These are phyloP conservation scores for Wickerhamomyces sp. DNA, from an alignment of 1,139 yeast genomes.

Conservation along the genomic window DNA sequence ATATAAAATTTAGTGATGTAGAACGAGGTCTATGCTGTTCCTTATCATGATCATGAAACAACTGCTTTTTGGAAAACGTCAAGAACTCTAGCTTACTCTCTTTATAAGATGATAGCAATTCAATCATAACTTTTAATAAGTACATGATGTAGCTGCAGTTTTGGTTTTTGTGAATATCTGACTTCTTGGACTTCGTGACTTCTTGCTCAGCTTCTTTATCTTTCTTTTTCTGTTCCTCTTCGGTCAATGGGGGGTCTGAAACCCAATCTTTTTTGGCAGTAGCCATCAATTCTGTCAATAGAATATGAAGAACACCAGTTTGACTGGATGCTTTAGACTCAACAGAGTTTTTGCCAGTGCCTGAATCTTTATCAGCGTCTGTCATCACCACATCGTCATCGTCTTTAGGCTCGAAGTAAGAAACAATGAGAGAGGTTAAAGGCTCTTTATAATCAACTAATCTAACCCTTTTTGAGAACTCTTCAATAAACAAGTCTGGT, in stretches of 20 bases:
- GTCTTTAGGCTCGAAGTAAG: constrained; percentile 24
- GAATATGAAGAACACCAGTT: constrained; percentile 58
- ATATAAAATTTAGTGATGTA: constrained; percentile 69
- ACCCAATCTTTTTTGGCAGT: constrained; percentile 50
- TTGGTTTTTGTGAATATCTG: constrained; percentile 36
- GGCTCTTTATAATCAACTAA: constrained; percentile 46
- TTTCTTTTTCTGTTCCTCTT: constrained; percentile 22
- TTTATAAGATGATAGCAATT: constrained; percentile 72
- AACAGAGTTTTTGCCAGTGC: constrained; percentile 6
- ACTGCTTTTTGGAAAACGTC: constrained; percentile 61
- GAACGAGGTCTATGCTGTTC: constrained; percentile 56
- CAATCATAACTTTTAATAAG: constrained; percentile 63
- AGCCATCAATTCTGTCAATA: constrained; percentile 62
- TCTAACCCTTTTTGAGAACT: constrained; percentile 44
- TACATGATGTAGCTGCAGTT: constrained; percentile 65
- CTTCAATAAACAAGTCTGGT: constrained; percentile 51
- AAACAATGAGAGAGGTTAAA: constrained; percentile 20
- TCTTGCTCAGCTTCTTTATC: constrained; percentile 27
- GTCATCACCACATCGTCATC: constrained; percentile 36
- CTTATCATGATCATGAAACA: constrained; percentile 28
- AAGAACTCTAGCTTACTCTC: constrained; percentile 79
- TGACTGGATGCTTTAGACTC: constrained; percentile 26
- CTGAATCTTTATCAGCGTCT: constrained; percentile 24
- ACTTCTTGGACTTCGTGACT: constrained; percentile 24
- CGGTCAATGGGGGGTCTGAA: constrained; percentile 29